phyloP scores from a whole-genome alignment of 345 rosid genomes.

The Syzygium aqueum region DNA sequence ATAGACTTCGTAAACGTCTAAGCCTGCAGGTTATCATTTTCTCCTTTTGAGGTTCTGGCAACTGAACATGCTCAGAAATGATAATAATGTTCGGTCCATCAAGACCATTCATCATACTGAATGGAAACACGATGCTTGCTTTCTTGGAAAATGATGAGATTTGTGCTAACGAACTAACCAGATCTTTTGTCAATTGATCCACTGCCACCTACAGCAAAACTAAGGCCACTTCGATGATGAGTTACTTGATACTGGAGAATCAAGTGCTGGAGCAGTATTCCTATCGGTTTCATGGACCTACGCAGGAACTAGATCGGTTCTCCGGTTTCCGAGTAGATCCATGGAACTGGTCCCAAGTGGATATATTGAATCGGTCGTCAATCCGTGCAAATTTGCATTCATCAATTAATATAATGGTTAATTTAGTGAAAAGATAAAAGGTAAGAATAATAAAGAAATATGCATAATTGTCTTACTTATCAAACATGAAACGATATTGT shows the following conservation, averaged over 20 bases:
- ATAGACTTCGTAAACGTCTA: neutral
- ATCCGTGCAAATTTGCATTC: no score
- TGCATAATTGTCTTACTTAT: no score
- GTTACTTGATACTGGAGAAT: conserved; percentile 15
- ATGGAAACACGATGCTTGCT: no score
- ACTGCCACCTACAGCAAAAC: conserved; percentile 54
- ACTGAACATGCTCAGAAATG: neutral
- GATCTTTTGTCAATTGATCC: conserved; percentile 15
- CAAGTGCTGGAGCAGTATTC: conserved; percentile 3
- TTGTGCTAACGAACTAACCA: conserved; percentile 24
- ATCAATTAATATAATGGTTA: no score
- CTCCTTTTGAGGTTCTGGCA: neutral
- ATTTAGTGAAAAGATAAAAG: no score
- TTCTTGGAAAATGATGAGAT: neutral
- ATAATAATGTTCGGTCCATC: neutral
- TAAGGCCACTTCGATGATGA: conserved; percentile 62
- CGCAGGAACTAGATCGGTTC: no score
- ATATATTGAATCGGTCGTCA: no score
- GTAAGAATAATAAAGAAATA: no score
- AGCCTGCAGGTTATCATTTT: accelerated
- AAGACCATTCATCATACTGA: neutral
- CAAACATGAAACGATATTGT: no score
- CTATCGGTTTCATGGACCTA: no score
- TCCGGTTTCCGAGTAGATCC: no score
- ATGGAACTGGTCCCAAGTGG: no score